A percentile compares a stretch with the other conserved stretches of the same genome.
These are phyloP conservation scores for Cubamyces sp. DNA, from an alignment of 768 basidiomycete species.

Conservation along the genomic window DNA sequence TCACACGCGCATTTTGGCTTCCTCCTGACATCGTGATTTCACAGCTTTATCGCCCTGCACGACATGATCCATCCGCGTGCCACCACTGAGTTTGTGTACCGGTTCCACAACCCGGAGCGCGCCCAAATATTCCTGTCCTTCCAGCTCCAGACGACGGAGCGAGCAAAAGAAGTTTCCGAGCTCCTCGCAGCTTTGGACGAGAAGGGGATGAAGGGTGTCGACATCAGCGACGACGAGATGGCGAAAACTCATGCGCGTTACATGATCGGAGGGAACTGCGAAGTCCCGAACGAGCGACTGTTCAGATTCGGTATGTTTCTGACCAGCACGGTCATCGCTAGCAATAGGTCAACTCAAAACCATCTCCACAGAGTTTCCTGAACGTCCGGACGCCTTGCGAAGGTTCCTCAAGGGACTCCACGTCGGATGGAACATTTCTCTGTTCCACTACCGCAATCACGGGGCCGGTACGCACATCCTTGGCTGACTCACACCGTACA, in stretches of 20 bases:
- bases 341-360: neutral
- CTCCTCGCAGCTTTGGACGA: slow-evolving; percentile 66
- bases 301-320: slow-evolving; percentile 85
- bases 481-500: neutral
- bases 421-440: slow-evolving; percentile 88
- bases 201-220: slow-evolving; percentile 79
- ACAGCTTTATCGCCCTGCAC: slow-evolving; percentile 87
- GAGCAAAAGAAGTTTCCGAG: slow-evolving; percentile 62
- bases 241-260: slow-evolving; percentile 95
- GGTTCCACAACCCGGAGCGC: slow-evolving; percentile 71
- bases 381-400: slow-evolving; percentile 87
- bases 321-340: neutral
- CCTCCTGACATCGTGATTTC: slow-evolving; percentile 1
- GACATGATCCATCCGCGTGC: slow-evolving; percentile 87
- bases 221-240: slow-evolving; percentile 94
- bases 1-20: neutral
- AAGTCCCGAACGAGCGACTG: slow-evolving; percentile 82
- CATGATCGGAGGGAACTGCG: slow-evolving; percentile 86
- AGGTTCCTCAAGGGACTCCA: slow-evolving; percentile 87
- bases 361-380: slow-evolving; percentile 82
- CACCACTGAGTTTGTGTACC: slow-evolving; percentile 95
- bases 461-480: slow-evolving; percentile 70
- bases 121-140: slow-evolving; percentile 94
- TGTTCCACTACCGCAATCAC: slow-evolving; percentile 98
- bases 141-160: slow-evolving; percentile 64